phyloP scores from a whole-genome alignment of 176 grass and related monocot species.

The sorghum (Sorghum bicolor) region Sorghum_bicolor_NCBIv3 NC_012870.2:5977501-5978000 shows the following conservation, averaged over 20 bases:
- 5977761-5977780: conserved; percentile 73
- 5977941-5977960: conserved; percentile 72
- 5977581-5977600: conserved; percentile 99
- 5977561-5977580: conserved; percentile 77
- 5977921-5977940: conserved; percentile 95
- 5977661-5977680: conserved; percentile 79
- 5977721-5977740: conserved; percentile 62
- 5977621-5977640: conserved; percentile 97
- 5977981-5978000: conserved; percentile 60
- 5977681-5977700: conserved; percentile 63
- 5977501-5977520: conserved; percentile 98
- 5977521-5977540: conserved; percentile 70
- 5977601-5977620: conserved; percentile 73
- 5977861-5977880: conserved; percentile 63
- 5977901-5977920: conserved; percentile 88
- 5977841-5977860: conserved; percentile 69
- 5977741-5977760: conserved; percentile 71
- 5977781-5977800: conserved; percentile 55
- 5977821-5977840: conserved; percentile 68
- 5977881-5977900: conserved; percentile 68
- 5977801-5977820: conserved; percentile 75
- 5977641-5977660: conserved; percentile 96
- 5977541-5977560: conserved; percentile 65
- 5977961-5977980: conserved; percentile 47
- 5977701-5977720: conserved; percentile 69